Conservation (phyloP, 768 basidiomycete species). For the Coprinopsis marcescibilis region DNA sequence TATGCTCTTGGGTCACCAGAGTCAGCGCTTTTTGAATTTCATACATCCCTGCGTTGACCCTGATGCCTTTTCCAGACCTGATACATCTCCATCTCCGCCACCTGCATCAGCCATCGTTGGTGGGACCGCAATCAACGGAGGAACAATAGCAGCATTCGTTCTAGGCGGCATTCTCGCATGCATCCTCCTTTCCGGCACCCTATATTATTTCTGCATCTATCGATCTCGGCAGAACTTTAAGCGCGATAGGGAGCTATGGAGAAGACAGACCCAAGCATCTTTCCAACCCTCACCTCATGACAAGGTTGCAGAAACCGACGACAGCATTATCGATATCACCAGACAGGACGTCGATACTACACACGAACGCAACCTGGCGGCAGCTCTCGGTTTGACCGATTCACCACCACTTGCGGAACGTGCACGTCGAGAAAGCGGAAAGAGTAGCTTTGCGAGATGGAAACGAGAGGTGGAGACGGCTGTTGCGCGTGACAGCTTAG, state of each 20-base stretch:
- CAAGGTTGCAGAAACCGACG: not conserved
- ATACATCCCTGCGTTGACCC: slow-evolving; percentile 13
- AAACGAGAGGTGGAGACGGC: slow-evolving; percentile 34
- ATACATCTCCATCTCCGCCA: not conserved
- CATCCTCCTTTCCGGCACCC: slow-evolving; percentile 32
- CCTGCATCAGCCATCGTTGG: slow-evolving; percentile 16
- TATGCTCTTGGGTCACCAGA: slow-evolving; percentile 24
- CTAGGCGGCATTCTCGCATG: slow-evolving; percentile 52
- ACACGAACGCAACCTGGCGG: not conserved
- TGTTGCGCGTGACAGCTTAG: slow-evolving; percentile 27
- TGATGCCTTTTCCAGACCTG: slow-evolving; percentile 8
- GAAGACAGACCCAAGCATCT: slow-evolving; percentile 6
- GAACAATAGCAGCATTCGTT: slow-evolving; percentile 63
- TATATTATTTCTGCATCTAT: slow-evolving; percentile 41
- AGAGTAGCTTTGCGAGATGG: slow-evolving; percentile 39
- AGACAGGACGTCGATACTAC: not conserved
- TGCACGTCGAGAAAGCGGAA: slow-evolving; percentile 22
- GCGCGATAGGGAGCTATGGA: slow-evolving; percentile 11
- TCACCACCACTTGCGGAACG: not conserved
- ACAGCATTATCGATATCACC: slow-evolving; percentile 1
- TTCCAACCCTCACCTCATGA: not conserved
- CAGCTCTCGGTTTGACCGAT: not conserved
- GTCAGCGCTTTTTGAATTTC: slow-evolving; percentile 19
- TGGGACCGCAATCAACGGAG: slow-evolving; percentile 30
- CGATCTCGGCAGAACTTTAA: slow-evolving; percentile 38